Evolutionary conservation across 2,329 filamentous ascomycete species (phyloP), one percentile per base, ranked within the genome.

Genomic region (Tolypocladium paradoxum): DNA sequence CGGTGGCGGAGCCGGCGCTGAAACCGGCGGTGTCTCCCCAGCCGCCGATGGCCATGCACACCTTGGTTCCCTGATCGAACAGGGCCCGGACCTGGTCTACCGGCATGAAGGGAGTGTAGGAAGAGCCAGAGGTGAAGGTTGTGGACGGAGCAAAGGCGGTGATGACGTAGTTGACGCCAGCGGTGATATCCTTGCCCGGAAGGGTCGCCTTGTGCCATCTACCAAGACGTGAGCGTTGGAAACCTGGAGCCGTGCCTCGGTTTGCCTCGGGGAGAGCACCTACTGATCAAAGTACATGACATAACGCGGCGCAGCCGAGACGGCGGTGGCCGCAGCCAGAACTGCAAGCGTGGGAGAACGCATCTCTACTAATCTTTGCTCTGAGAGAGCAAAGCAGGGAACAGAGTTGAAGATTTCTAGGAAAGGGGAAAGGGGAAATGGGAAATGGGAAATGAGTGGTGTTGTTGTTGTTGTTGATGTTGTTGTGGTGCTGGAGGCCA

Each of bases 21-120:
- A 85, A 85, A 0, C 82, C 82, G 14, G 63, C 61, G 0, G 76
- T 78, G 54, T 85, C 81, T 1, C 77, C 83, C 82, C 83, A 86
- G 31, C 83, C 83, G 16, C 83, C 84, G 45, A 87, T 76, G 20
- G 83, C 78, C 54, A 86, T 75, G 73, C 83, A 78, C 18, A 85
- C 66, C 63, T 85, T 82, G 49, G 77, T 75, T 6, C 71, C 73
- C 0, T 75, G 64, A 14, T 72, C 63, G 53, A 82, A 85, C 22
- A 79, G 70, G 29, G 68, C 67, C 20, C 81, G 76, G 46, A 82
- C 70, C 4, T 75, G 71, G 0, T 67, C 62, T 2, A 84, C 65
- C 1, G 74, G 64, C 64, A 77, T 74, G 58, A 82, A 84, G 0
- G 82, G 80, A 51, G 70, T 70, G 58, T 76, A 81, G 0, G 66